Base-by-base conservation (phyloP, 305 asterid genomes). In the Euphrasia arctica region DNA sequence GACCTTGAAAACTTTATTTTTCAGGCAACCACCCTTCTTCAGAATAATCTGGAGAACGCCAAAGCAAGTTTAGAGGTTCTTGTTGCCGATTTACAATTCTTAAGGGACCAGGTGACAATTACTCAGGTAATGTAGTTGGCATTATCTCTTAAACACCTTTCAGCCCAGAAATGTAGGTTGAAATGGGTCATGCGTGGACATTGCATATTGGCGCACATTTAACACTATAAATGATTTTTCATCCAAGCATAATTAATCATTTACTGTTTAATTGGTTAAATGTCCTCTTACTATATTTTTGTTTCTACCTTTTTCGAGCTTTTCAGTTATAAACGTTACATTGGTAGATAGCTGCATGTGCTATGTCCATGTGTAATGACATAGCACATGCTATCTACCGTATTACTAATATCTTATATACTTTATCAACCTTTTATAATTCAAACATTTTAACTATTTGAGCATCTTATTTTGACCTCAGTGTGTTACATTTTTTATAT, bases 11-110 rank as follows among this genome's bases (percentile, higher is more conserved):
- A 42, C 34, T 62, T 61, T 43, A n/a, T 65, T 67, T 52, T 71
- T 73, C 87, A 89, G 98, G 95, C 98, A 74, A 77, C 78, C 58
- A 39, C 74, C 63, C 97, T 92, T 77, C 98, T 87, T 70, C 77
- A 83, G 42, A 92, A 86, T 11, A 92, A 89, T 67, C 73, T 85
- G 79, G 95, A 87, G 77, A 90, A 90, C 73, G 98, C 97, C 22
- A 90, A 79, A 80, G 93, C 90, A 48, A 90, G 98, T 75, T 80
- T 88, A 74, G 95, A 87, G 74, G 94, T 93, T 77, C 93, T 92
- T 65, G 90, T 89, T 48, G 90, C 95, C 28, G 98, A 91, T 68
- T 77, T 87, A 63, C 95, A 87, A 62, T 90, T 87, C 77, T 67
- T 90, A 54, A 80, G 94, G 85, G 97, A 85, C 72, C 95, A 90